These are phyloP conservation scores for Allantophomopsis cytisporea DNA, from an alignment of 2,329 filamentous ascomycete species.

Conservation along the genomic window DNA sequence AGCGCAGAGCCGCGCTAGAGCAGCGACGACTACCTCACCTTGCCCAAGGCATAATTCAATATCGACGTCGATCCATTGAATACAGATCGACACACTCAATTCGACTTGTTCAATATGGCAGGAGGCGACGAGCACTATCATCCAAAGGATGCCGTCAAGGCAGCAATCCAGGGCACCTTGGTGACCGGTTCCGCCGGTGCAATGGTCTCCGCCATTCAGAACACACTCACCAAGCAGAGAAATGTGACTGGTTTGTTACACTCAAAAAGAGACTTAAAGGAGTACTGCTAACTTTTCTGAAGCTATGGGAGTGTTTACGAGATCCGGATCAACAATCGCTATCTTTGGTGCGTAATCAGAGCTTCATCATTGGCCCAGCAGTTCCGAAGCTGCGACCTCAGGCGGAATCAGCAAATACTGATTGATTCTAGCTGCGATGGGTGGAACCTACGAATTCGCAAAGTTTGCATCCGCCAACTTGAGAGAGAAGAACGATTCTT, in stretches of 20 bases:
- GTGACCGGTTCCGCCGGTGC: slow-evolving; percentile 56
- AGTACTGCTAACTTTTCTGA: too few relatives aligned
- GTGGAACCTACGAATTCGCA: slow-evolving; percentile 54
- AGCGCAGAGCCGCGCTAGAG: too few relatives aligned
- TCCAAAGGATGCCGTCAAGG: slow-evolving; percentile 60
- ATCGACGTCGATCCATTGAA: too few relatives aligned
- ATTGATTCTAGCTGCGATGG: slow-evolving; percentile 43
- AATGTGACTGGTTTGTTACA: slow-evolving; percentile 58
- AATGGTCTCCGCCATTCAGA: slow-evolving; percentile 68
- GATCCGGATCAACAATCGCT: slow-evolving; percentile 61
- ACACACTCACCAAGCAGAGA: slow-evolving; percentile 61
- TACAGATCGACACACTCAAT: too few relatives aligned
- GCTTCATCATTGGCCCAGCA: not conserved
- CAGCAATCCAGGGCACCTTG: slow-evolving; percentile 48
- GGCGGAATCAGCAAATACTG: not conserved
- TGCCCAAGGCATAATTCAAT: too few relatives aligned
- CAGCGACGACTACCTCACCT: too few relatives aligned
- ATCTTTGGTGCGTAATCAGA: slow-evolving; percentile 37
- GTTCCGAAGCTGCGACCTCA: too few relatives aligned
- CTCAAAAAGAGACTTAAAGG: too few relatives aligned
- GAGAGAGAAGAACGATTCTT: slow-evolving; percentile 52
- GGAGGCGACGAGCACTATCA: slow-evolving; percentile 43
- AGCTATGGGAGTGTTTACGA: not conserved
- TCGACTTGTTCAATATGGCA: slow-evolving; percentile 27
- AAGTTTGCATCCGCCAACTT: slow-evolving; percentile 54